Percentiles rank a stretch among this genome's conserved stretches.
Conservation (phyloP, 441 rosid genomes). For the Brassica balearica region DNA sequence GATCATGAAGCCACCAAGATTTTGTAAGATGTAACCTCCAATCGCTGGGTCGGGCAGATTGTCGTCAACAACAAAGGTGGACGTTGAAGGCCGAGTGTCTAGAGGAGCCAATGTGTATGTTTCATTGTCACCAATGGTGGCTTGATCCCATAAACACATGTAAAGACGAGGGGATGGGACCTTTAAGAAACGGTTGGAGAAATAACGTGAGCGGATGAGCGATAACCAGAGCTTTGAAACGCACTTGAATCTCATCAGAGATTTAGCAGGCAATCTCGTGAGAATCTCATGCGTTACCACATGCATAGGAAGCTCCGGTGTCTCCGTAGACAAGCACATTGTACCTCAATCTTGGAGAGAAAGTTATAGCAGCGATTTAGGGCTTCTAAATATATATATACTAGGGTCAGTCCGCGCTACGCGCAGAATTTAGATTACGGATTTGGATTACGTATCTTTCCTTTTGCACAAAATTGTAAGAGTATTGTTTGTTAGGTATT, state of each 20-base stretch:
- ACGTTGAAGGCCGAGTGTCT: not conserved
- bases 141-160: not conserved
- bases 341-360: not conserved
- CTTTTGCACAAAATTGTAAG: not conserved
- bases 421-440: not conserved
- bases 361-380: not conserved
- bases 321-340: not conserved
- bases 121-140: not conserved
- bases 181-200: not conserved
- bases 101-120: not conserved
- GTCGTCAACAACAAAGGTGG: not conserved
- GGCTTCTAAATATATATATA: not conserved
- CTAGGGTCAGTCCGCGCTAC: not conserved
- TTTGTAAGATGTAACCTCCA: not conserved
- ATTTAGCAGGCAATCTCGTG: not conserved
- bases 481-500: not conserved
- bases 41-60: not conserved
- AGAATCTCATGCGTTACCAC: not conserved
- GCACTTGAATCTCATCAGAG: not conserved
- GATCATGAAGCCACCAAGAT: conserved; percentile 18
- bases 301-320: not conserved
- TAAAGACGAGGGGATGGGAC: not conserved
- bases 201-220: not conserved
- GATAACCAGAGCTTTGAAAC: conserved; percentile 9
- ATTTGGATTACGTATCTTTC: not conserved